A percentile compares a stretch with the other conserved stretches of the same genome.
phyloP scores from a whole-genome alignment of 2,329 filamentous ascomycete genomes.

The Fusarium decemcellulare region DNA sequence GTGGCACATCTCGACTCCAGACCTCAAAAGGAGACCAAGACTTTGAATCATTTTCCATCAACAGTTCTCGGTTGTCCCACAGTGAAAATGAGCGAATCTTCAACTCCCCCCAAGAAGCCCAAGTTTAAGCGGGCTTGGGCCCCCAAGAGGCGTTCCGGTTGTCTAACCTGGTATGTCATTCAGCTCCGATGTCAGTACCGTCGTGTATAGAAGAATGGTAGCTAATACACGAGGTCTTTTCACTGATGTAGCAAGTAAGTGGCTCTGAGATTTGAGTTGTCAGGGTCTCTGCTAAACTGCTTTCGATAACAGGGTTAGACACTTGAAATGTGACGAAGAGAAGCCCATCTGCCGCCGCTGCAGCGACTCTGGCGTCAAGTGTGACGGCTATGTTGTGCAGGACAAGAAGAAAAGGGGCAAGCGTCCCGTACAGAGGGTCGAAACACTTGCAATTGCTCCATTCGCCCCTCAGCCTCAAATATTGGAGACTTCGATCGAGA shows the following conservation, averaged over 20 bases:
- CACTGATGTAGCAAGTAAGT: constrained; percentile 25
- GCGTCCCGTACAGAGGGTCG: not conserved
- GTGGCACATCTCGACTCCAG: constrained; percentile 1
- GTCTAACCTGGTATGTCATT: constrained; percentile 38
- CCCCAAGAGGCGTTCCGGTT: constrained; percentile 40
- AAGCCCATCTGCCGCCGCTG: constrained; percentile 43
- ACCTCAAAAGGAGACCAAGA: constrained; percentile 15
- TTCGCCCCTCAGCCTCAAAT: not conserved
- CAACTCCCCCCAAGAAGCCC: constrained; percentile 17
- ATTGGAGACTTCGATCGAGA: constrained; percentile 25
- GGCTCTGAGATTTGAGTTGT: not conserved
- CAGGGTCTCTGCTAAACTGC: not conserved
- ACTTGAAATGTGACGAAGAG: constrained; percentile 47
- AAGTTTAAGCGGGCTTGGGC: constrained; percentile 33
- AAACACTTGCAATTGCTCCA: constrained; percentile 1
- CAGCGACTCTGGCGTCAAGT: constrained; percentile 29
- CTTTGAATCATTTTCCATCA: not conserved
- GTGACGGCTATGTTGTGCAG: constrained; percentile 39
- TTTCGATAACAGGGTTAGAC: constrained; percentile 30
- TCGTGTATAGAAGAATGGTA: not conserved
- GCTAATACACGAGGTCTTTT: constrained; percentile 9
- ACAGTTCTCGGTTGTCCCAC: too few species aligned
- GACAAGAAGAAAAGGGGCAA: constrained; percentile 4
- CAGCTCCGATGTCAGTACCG: too few species aligned
- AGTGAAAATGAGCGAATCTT: constrained; percentile 7